Conservation (phyloP, 2,329 filamentous ascomycete species). For the Delphinella strobiligena region DNA sequence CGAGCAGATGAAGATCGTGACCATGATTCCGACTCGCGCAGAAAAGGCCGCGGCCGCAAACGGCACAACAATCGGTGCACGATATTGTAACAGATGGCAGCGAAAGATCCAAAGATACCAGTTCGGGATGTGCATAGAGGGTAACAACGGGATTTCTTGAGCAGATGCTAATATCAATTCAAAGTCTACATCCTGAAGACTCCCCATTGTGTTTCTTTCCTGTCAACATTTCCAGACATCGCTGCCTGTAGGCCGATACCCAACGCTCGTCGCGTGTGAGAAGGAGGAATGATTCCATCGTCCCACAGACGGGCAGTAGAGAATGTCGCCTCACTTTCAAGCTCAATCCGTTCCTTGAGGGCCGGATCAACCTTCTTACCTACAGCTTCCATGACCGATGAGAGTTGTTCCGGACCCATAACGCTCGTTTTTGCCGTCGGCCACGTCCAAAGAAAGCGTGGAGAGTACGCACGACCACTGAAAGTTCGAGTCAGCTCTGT, state of each 20-base stretch:
- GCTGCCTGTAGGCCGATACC: conserved; percentile 37
- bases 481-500: neutral
- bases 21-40: neutral
- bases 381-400: conserved; percentile 88
- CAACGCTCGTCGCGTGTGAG: conserved; percentile 36
- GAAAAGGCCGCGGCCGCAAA: conserved; percentile 2
- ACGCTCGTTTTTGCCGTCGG: conserved; percentile 92
- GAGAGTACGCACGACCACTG: conserved; percentile 80
- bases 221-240: conserved; percentile 21
- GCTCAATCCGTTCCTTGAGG: conserved; percentile 73
- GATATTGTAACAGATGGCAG: conserved; percentile 3
- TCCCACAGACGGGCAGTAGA: conserved; percentile 84
- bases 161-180: neutral
- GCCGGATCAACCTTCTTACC: conserved; percentile 71
- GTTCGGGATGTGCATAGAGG: too few relatives aligned
- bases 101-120: neutral
- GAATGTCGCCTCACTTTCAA: conserved; percentile 79
- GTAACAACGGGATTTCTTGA: too few relatives aligned
- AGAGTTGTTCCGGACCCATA: conserved; percentile 90
- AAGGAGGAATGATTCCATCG: conserved; percentile 38
- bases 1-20: neutral
- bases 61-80: conserved; percentile 5
- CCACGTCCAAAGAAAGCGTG: conserved; percentile 91
- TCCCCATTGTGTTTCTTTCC: conserved; percentile 24
- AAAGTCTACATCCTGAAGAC: conserved; percentile 26